A percentile compares a stretch with the other conserved stretches of the same genome.
phyloP scores from a whole-genome alignment of 768 basidiomycete genomes.

The Phaeotremella skinneri region DNA sequence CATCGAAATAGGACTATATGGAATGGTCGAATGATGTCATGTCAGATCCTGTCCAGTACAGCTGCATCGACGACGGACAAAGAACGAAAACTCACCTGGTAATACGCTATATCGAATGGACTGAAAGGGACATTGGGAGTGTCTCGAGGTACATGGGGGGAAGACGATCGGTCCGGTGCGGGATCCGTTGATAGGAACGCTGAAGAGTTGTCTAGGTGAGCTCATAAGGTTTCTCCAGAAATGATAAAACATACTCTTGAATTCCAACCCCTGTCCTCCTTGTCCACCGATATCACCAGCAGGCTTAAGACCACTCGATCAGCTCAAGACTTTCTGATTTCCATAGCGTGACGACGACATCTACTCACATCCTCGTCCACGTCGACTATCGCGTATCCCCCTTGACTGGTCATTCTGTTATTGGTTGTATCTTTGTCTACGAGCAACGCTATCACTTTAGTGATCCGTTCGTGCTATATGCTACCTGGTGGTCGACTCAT shows the following conservation, averaged over 20 bases:
- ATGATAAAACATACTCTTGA: conserved; percentile 40
- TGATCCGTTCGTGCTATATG: too few species aligned
- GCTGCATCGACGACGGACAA: too few species aligned
- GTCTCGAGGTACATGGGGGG: conserved; percentile 7
- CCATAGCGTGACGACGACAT: background rate
- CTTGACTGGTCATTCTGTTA: conserved; percentile 27
- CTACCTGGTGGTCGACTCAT: background rate
- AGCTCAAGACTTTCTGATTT: too few species aligned
- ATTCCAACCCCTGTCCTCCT: conserved; percentile 37
- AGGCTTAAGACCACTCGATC: too few species aligned
- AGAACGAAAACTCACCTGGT: conserved; percentile 36
- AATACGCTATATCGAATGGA: conserved; percentile 48
- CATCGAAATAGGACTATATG: conserved; percentile 44
- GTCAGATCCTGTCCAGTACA: too few species aligned
- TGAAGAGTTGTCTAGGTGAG: conserved; percentile 9
- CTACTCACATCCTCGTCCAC: conserved; percentile 48
- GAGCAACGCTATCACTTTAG: too few species aligned
- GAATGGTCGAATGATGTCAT: background rate
- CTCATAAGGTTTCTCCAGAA: background rate
- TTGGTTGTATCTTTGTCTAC: background rate
- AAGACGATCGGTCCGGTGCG: conserved; percentile 13
- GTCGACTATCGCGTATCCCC: conserved; percentile 49
- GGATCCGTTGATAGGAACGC: conserved; percentile 30
- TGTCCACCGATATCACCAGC: conserved; percentile 25
- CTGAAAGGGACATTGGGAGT: conserved; percentile 40